Percentiles rank a stretch among this genome's conserved stretches.
Conservation (phyloP, 768 basidiomycete genomes). For the Suillus weaverae region DNA sequence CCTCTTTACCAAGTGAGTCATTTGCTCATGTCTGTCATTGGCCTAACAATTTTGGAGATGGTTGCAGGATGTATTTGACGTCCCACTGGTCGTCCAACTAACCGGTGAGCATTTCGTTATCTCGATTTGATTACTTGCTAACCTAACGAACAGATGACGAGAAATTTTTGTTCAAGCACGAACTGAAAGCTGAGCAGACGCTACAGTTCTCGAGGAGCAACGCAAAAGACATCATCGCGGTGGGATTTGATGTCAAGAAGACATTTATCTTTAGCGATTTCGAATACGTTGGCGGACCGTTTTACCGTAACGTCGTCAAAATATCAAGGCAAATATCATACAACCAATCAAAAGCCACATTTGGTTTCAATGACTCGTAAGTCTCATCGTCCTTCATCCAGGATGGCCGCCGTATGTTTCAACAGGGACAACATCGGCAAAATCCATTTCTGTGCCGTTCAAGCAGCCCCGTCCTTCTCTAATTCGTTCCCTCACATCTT, state of each 20-base stretch:
- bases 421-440: constrained; percentile 96
- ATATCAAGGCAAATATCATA: constrained; percentile 92
- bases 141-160: constrained; percentile 75
- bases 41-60: constrained; percentile 55
- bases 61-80: constrained; percentile 95
- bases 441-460: constrained; percentile 93
- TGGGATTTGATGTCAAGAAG: constrained; percentile 87
- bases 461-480: constrained; percentile 95
- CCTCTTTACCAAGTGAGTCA: constrained; percentile 87
- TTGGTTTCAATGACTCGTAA: constrained; percentile 95
- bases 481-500: constrained; percentile 99
- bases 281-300: constrained; percentile 85
- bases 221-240: constrained; percentile 95
- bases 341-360: constrained; percentile 91
- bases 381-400: constrained; percentile 29
- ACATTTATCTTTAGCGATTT: constrained; percentile 98
- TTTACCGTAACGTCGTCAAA: constrained; percentile 92
- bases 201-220: constrained; percentile 80
- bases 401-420: constrained; percentile 2
- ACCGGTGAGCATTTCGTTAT: constrained; percentile 58
- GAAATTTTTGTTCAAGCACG: constrained; percentile 97
- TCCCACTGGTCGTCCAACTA: constrained; percentile 92
- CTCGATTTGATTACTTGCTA: neutral
- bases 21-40: neutral
- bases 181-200: constrained; percentile 87